Evolutionary conservation across 306 rosid genomes (phyloP).

Genomic region (Acacia crassicarpa): DNA sequence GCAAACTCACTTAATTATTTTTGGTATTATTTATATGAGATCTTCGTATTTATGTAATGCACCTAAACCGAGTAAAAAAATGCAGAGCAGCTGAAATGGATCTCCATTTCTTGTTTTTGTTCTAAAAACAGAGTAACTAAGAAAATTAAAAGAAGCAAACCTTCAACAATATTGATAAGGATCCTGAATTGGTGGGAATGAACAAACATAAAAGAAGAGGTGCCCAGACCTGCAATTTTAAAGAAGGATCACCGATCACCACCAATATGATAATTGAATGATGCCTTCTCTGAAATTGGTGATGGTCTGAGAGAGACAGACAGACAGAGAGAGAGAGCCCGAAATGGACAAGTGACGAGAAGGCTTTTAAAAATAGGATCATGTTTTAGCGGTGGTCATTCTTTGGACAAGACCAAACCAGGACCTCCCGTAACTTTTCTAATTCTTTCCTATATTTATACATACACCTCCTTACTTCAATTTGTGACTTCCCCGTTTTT

Average conservation of each 20-base stretch:
- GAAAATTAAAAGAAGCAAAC: constrained; percentile 20
- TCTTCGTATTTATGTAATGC: background rate
- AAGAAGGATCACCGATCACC: constrained; percentile 18
- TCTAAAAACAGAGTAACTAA: background rate
- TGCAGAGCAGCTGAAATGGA: background rate
- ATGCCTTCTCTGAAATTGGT: constrained; percentile 38
- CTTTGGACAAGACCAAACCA: constrained; percentile 37
- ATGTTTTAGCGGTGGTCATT: constrained; percentile 66
- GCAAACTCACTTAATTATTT: background rate
- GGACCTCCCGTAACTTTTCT: constrained; percentile 36
- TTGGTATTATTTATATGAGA: background rate
- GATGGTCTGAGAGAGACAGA: constrained; percentile 13
- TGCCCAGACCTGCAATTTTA: constrained; percentile 27
- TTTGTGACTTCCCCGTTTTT: background rate
- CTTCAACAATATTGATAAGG: constrained; percentile 39
- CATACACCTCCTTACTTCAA: constrained; percentile 10
- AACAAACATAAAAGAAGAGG: background rate
- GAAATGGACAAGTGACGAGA: constrained; percentile 18
- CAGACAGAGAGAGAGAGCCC: background rate
- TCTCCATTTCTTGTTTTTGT: background rate
- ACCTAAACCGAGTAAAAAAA: background rate
- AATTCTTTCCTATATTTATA: constrained; percentile 54
- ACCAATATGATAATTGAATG: background rate
- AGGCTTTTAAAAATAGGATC: constrained; percentile 41
- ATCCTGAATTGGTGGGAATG: background rate